Conservation (phyloP, 164 flowering plant genomes). For the Chimonanthus salicifolius region DNA sequence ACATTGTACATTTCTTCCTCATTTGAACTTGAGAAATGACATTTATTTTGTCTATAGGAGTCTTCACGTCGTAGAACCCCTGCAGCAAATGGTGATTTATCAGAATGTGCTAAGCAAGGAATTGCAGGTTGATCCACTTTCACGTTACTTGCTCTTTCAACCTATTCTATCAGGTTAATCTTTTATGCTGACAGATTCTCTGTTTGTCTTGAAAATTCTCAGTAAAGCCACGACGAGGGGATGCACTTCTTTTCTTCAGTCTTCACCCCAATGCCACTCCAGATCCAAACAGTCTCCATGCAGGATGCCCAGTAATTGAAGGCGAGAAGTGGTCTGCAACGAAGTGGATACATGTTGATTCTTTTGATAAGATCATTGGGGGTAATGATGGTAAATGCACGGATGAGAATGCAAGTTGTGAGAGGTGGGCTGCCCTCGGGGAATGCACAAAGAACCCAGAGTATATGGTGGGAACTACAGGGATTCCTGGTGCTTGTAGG, state of each 20-base stretch:
- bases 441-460: conserved; percentile 86
- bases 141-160: background rate
- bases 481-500: conserved; percentile 72
- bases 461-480: conserved; percentile 85
- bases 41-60: conserved; percentile 30
- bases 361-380: conserved; percentile 53
- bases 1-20: no score
- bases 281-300: conserved; percentile 76
- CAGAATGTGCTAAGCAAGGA: conserved; percentile 88
- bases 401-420: conserved; percentile 64
- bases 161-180: background rate
- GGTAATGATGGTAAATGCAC: conserved; percentile 35
- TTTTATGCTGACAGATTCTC: conserved; percentile 1
- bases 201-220: conserved; percentile 9
- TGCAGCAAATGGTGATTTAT: conserved; percentile 38
- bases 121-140: conserved; percentile 52
- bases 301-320: conserved; percentile 85
- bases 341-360: conserved; percentile 94
- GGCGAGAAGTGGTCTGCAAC: conserved; percentile 99
- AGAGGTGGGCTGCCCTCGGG: conserved; percentile 83
- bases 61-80: conserved; percentile 42
- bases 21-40: no score
- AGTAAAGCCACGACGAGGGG: conserved; percentile 90
- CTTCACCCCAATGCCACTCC: conserved; percentile 68
- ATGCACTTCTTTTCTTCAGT: conserved; percentile 93